Evolutionary conservation across 495 filamentous ascomycete genomes (phyloP), one percentile per base, ranked within the genome.

Genomic region (Parathielavia appendiculata): DNA sequence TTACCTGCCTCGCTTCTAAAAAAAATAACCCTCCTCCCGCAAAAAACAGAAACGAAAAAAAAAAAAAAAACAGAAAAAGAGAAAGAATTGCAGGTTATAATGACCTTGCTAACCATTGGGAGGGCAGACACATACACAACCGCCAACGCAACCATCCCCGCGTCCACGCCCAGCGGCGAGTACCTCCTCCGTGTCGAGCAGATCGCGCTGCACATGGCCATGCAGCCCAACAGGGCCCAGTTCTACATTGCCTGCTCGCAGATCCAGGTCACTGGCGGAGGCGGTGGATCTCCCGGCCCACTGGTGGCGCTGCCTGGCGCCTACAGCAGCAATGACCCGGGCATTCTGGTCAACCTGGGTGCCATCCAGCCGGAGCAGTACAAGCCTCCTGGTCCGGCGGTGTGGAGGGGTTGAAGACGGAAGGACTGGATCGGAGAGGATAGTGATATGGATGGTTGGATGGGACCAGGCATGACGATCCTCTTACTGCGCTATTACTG

Each of bases 131-230:
- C 62, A 16, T 76, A 76, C 52, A 63, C 39, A 1, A 69, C 67
- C 1, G 62, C 72, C 22, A 77, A 76, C 43, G 71, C 80, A 30
- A 79, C 67, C 17, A 75, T 81, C 56, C 79, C 79, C 0, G 39
- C 68, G 7, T 58, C 55, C 20, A 73, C 73, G 1, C 76, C 78
- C 0, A 57, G 69, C 17, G 81, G 80, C 38, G 75, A 81, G 34
- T 84, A 84, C 56, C 76, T 85, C 12, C 66, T 83, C n/a, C 75
- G 81, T 26, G 77, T 77, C 4, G 82, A 84, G 62, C 77, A 81
- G 19, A 78, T 83, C 48, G 79, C 76, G 1, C 66, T 81, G 16
- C 77, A 82, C 59, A 66, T 71, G 55, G 80, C 77, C 8, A 64
- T 56, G 59, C 58, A 65, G 49, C 61, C 63, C 14, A 73, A 73